Evolutionary conservation across 192 early-diverging fungal genomes (phyloP).

Genomic region (Jimgerdemannia lactiflua): DNA sequence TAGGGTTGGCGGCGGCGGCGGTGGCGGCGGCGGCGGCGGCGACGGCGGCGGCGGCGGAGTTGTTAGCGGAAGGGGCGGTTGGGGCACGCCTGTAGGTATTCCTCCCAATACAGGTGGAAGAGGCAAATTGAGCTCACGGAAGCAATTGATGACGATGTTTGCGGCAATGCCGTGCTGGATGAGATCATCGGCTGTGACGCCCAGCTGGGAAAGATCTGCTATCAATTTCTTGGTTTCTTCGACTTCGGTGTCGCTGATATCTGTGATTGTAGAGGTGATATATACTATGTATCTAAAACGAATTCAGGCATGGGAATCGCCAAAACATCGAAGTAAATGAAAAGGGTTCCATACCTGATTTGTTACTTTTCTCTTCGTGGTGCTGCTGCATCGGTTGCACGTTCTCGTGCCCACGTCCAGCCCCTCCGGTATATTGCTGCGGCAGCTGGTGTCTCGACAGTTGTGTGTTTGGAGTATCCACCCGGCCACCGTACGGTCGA

Average conservation of each 20-base stretch:
- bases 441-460: not conserved
- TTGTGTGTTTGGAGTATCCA: not conserved
- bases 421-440: not conserved
- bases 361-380: not conserved
- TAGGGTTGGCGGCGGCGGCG: not conserved
- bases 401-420: not conserved
- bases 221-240: not conserved
- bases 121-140: not conserved
- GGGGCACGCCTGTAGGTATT: not conserved
- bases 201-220: not conserved
- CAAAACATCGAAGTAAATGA: too few relatives aligned
- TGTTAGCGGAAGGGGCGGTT: not conserved
- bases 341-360: not conserved
- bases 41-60: too few relatives aligned
- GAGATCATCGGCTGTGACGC: not conserved
- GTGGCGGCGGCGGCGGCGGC: not conserved
- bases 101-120: not conserved
- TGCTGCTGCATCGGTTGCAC: not conserved
- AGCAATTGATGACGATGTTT: not conserved
- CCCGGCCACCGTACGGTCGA: not conserved
- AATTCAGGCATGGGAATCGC: too few relatives aligned
- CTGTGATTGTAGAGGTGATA: not conserved
- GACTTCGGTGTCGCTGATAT: not conserved
- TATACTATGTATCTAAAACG: too few relatives aligned
- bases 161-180: not conserved